phyloP scores from a whole-genome alignment of 78 protist species.

The Emiliania huxleyi region DNA sequence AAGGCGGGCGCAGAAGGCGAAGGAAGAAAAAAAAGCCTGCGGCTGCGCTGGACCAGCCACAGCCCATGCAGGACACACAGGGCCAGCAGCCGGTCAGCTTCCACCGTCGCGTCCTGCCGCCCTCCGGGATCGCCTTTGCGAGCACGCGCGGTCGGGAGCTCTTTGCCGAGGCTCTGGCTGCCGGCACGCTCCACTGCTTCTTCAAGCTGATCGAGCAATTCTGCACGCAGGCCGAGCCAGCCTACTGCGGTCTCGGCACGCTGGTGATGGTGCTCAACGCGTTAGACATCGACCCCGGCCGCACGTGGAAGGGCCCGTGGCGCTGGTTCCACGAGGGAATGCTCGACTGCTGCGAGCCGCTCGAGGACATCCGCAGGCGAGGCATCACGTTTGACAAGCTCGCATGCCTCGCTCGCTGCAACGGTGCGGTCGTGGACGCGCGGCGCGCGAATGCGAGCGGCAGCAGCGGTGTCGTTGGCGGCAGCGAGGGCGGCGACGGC shows the following conservation, averaged over 20 bases:
- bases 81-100: no score
- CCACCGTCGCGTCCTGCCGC: not conserved
- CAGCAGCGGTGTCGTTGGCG: no score
- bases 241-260: conserved; percentile 80
- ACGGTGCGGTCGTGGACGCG: not conserved
- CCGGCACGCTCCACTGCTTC: not conserved
- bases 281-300: conserved; percentile 69
- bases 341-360: conserved; percentile 70
- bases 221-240: conserved; percentile 42
- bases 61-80: no score
- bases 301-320: conserved; percentile 87
- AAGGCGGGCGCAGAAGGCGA: no score
- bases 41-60: no score
- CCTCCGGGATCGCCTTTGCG: not conserved
- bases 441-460: no score
- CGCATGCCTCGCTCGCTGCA: conserved; percentile 73
- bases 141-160: not conserved
- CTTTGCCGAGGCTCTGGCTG: not conserved
- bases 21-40: no score
- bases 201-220: not conserved
- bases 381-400: conserved; percentile 47
- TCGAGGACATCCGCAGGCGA: not conserved
- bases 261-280: conserved; percentile 80
- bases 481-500: no score
- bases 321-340: conserved; percentile 80